Evolutionary conservation across 345 rosid species (phyloP).

Genomic region (Boechera divaricarpa): DNA sequence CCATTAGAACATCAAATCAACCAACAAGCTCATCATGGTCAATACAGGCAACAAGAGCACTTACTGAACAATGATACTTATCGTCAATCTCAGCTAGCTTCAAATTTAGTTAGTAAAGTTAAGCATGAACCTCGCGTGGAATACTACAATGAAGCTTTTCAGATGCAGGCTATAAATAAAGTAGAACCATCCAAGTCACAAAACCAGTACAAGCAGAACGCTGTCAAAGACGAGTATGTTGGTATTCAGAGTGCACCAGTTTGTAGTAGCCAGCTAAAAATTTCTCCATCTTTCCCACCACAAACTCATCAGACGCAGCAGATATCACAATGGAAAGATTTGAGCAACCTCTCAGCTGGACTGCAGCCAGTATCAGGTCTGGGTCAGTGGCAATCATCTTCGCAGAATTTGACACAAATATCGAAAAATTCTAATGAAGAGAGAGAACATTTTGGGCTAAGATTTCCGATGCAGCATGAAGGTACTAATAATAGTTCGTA

Average conservation of each 20-base stretch:
- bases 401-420: constrained; percentile 56
- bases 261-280: constrained; percentile 53
- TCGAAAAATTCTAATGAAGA: constrained; percentile 52
- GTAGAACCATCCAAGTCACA: constrained; percentile 60
- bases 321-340: constrained; percentile 61
- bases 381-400: constrained; percentile 67
- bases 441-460: constrained; percentile 63
- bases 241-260: constrained; percentile 49
- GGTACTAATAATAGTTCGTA: constrained; percentile 62
- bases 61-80: constrained; percentile 55
- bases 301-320: constrained; percentile 68
- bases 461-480: constrained; percentile 67
- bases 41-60: constrained; percentile 64
- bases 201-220: constrained; percentile 66
- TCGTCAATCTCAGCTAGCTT: constrained; percentile 58
- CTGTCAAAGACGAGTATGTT: constrained; percentile 54
- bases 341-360: constrained; percentile 55
- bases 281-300: constrained; percentile 51
- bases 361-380: constrained; percentile 55
- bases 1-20: constrained; percentile 66
- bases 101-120: constrained; percentile 60
- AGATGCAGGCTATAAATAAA: constrained; percentile 59
- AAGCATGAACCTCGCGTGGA: constrained; percentile 75
- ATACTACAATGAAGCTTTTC: constrained; percentile 56
- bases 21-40: constrained; percentile 59